Base-by-base conservation (phyloP, 495 filamentous ascomycete species). In the Podospora comata region DNA sequence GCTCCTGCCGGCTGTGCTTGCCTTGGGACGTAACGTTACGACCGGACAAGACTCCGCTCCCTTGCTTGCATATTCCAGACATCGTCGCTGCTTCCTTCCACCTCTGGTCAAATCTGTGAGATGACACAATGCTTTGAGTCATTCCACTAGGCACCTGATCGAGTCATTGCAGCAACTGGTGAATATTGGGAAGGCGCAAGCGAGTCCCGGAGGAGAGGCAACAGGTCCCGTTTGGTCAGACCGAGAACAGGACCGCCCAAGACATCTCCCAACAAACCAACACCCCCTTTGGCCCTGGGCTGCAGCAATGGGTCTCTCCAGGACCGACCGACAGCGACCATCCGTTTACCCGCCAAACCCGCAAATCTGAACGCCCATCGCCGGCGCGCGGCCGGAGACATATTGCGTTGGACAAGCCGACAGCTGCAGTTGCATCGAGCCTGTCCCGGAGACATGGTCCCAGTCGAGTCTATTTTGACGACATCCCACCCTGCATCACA, bases 381-480 rank as follows among this genome's bases (percentile, higher is more conserved):
- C 23, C 23, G 55, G 55, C n/a, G n/a, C n/a, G n/a, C 19, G 55
- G 55, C 6, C 55, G 55, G 55, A 23, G 55, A 26, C 23, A 58
- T 58, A 58, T 58, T 26, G 26, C 55, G 55, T 58, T 58, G 55
- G 55, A 58, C 55, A 58, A 58, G 55, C 55, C 39, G 18, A 58
- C 55, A 58, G 55, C 55, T 66, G 65, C 65, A 65, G 63, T 60
- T 64, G 64, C 68, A 62, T 58, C 18, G 34, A 32, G 48, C 54
- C 64, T 56, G 30, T 53, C 57, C 68, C 63, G 64, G 27, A 20
- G 57, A 39, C 19, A 56, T 54, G 68, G 58, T 32, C 68, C 64
- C 58, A 53, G 53, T 55, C 63, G 53, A 70, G 59, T 60, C 65
- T 70, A 70, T 67, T 70, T 70, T 55, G 64, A 70, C 68, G 68